Base-by-base conservation (phyloP, 1,139 yeast genomes). In the Protomyces inouyei region DNA sequence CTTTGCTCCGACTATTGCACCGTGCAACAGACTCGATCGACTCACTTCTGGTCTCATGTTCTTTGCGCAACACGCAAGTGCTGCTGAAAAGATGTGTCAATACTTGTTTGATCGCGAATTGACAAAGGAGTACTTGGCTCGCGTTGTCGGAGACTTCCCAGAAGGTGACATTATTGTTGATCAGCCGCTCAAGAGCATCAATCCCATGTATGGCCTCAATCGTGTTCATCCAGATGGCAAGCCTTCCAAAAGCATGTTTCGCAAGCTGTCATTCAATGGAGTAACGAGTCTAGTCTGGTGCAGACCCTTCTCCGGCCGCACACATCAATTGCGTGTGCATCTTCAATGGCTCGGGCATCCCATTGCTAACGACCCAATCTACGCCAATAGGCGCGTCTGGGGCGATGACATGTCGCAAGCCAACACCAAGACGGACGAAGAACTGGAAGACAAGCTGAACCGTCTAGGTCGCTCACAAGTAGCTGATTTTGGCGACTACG, bases 41-140 rank as follows among this genome's bases (percentile, higher is more conserved):
- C 78, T 93, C 55, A 95, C 99, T 0, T 88, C 96, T 71, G 99
- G 99, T 0, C 78, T 95, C 52, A 91, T 95, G 96, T 88, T 95
- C 71, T 75, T 95, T 66, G 97, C 97, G 2, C 89, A 88, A 72
- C 87, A 84, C 9, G 83, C 96, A 0, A 81, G 82, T 68, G 91
- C 93, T 0, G 95, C 98, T 0, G 93, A 88, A 68, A 78, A 78
- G 51, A 82, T 92, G 78, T 90, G 87, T 46, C 82, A 82, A 67
- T 92, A 87, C 71, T 81, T 93, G 69, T 81, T 86, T 66, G 89
- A 87, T 57, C 79, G 97, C 64, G 84, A 84, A 54, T 95, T 93
- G 2, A 76, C 79, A 6, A 93, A 93, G 71, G 89, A 87, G 71
- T 95, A 95, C 72, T 79, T 93, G 65, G 97, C 98, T 0, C 77